These are phyloP conservation scores for Plasmodium cynomolgi DNA, from an alignment of 169 alveolate species.

Conservation along the genomic window DNA sequence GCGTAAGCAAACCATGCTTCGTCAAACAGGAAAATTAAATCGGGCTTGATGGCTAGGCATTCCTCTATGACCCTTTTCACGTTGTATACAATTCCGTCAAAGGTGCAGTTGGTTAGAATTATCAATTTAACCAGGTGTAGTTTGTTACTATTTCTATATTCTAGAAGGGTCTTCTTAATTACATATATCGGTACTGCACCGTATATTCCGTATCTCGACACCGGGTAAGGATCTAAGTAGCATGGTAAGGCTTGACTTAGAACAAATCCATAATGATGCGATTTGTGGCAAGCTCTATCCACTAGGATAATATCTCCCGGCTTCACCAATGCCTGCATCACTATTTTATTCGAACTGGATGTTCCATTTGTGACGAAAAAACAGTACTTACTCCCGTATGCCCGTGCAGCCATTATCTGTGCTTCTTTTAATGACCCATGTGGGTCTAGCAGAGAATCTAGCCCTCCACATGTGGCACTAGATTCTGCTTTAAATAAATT, in stretches of 20 bases:
- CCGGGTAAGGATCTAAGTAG: slow-evolving; percentile 82
- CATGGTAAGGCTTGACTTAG: slow-evolving; percentile 80
- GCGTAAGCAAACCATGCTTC: slow-evolving; percentile 86
- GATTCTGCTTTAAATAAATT: slow-evolving; percentile 82
- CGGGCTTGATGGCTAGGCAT: slow-evolving; percentile 79
- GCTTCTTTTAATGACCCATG: slow-evolving; percentile 83
- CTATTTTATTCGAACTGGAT: slow-evolving; percentile 80
- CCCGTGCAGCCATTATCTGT: slow-evolving; percentile 80
- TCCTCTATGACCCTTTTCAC: slow-evolving; percentile 81
- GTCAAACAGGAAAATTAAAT: slow-evolving; percentile 78
- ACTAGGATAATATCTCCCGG: slow-evolving; percentile 83
- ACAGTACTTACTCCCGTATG: slow-evolving; percentile 79
- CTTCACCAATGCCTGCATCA: slow-evolving; percentile 79
- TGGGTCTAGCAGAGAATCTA: slow-evolving; percentile 82
- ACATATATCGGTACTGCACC: slow-evolving; percentile 80
- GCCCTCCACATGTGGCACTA: slow-evolving; percentile 83
- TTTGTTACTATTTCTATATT: slow-evolving; percentile 72
- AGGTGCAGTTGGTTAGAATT: slow-evolving; percentile 80
- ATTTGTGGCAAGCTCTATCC: slow-evolving; percentile 83
- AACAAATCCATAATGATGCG: slow-evolving; percentile 83
- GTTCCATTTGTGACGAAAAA: slow-evolving; percentile 84
- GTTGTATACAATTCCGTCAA: slow-evolving; percentile 82
- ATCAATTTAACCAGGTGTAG: slow-evolving; percentile 66
- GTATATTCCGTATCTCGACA: slow-evolving; percentile 78
- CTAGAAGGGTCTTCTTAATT: slow-evolving; percentile 76